Evolutionary conservation across 495 filamentous ascomycete species (phyloP).

Genomic region (Neurospora sp.): DNA sequence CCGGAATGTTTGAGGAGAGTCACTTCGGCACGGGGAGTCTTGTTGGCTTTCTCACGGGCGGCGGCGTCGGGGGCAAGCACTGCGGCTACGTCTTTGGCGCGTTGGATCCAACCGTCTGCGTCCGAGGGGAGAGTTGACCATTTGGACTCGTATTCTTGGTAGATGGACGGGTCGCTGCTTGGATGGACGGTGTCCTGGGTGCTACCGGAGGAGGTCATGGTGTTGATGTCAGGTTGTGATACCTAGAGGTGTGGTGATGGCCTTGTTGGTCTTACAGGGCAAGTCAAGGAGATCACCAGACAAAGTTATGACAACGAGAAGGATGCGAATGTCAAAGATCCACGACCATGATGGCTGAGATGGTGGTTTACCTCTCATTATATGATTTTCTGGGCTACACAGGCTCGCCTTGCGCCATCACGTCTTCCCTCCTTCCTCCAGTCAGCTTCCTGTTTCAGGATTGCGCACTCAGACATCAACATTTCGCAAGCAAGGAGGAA

Average conservation of each 20-base stretch:
- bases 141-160: constrained; percentile 35
- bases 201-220: neutral
- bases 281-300: neutral
- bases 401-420: neutral
- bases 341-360: neutral
- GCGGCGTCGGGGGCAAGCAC: constrained; percentile 44
- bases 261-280: no score
- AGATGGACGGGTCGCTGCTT: constrained; percentile 41
- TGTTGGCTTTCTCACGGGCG: constrained; percentile 44
- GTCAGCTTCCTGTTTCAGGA: neutral
- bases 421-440: neutral
- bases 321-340: neutral
- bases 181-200: constrained; percentile 12
- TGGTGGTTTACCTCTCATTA: neutral
- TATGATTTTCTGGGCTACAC: neutral
- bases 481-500: neutral
- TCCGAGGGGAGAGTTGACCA: constrained; percentile 37
- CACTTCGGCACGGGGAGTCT: constrained; percentile 46
- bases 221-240: neutral
- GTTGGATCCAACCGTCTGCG: constrained; percentile 36
- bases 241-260: no score
- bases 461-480: neutral
- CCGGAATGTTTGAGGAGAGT: constrained; percentile 46
- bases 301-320: neutral
- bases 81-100: constrained; percentile 43